Evolutionary conservation across 768 basidiomycete genomes (phyloP).

Genomic region (Pluteus cervinus): DNA sequence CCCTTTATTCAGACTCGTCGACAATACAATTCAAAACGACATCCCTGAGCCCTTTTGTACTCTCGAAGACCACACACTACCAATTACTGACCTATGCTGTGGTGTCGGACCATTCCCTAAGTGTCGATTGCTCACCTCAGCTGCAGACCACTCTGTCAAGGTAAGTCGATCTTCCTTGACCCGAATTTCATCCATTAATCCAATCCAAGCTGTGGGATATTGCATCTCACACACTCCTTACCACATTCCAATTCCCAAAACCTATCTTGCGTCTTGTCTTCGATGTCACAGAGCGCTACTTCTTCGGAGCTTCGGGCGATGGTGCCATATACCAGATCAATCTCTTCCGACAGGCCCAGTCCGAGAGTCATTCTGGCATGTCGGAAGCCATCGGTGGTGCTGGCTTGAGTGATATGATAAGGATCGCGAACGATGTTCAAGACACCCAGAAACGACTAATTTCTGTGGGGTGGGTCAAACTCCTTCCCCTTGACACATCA

Average conservation of each 20-base stretch:
- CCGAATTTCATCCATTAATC: slow-evolving; percentile 8
- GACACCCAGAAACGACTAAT: slow-evolving; percentile 56
- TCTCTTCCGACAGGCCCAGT: slow-evolving; percentile 59
- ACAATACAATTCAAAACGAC: slow-evolving; percentile 69
- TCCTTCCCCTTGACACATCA: slow-evolving; percentile 1
- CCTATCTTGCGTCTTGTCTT: slow-evolving; percentile 66
- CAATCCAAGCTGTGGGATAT: slow-evolving; percentile 70
- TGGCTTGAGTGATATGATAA: slow-evolving; percentile 64
- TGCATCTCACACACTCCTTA: slow-evolving; percentile 65
- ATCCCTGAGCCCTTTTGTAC: slow-evolving; percentile 72
- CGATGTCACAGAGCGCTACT: slow-evolving; percentile 81
- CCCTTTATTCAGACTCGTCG: slow-evolving; percentile 52
- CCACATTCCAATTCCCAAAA: slow-evolving; percentile 84
- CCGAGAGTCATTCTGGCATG: slow-evolving; percentile 42
- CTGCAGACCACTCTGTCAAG: slow-evolving; percentile 89
- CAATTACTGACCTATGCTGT: slow-evolving; percentile 75
- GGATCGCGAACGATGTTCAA: slow-evolving; percentile 49
- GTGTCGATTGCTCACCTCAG: slow-evolving; percentile 74
- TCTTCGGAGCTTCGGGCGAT: slow-evolving; percentile 78
- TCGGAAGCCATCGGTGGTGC: slow-evolving; percentile 73
- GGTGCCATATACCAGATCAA: slow-evolving; percentile 79
- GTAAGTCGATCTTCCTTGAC: slow-evolving; percentile 31
- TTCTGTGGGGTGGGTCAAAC: slow-evolving; percentile 50
- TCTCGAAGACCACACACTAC: slow-evolving; percentile 88
- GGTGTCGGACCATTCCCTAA: slow-evolving; percentile 77